Evolutionary conservation across 306 rosid species (phyloP), one percentile per base, ranked within the genome.

Genomic region (Vicia faba): DNA sequence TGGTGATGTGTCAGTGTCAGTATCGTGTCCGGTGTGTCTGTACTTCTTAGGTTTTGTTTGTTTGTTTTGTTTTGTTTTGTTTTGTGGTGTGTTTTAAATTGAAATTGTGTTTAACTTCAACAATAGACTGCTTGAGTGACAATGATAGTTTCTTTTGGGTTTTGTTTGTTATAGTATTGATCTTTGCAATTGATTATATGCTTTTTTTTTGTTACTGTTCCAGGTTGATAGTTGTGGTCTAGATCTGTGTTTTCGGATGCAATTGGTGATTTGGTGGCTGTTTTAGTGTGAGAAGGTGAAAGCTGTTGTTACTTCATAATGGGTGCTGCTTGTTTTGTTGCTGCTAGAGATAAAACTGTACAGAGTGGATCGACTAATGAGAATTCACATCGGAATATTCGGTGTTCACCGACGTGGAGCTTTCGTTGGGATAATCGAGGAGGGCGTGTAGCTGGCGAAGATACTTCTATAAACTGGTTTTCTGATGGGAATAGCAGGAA

Each of bases 371-470:
- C 85, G 28, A 61, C 58, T 29, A 77, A 58, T 69, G 82, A 77
- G 0, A 19, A 23, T 43, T 58, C 61, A 53, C 82, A 73, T 69
- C 65, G 74, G 63, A 77, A 73, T 60, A 35, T 60, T 38, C 80
- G 85, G 0, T 64, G 20, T 54, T 81, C 85, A 39, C 85, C 80
- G 1, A 77, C 82, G 20, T 81, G 85, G 85, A 81, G 85, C 75
- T 77, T 81, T 39, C 77, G 85, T 43, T 81, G 85, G 85, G 85
- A 81, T 70, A 75, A 81, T 54, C 71, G 85, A 20, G 82, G 85
- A 20, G 82, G 85, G 15, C 85, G 82, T 36, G 85, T 81, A 40
- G 85, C 85, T 53, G 85, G 85, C 29, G 85, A 81, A 69, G 85
- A 81, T 53, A 81, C 80, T 35, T 77, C 85, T 53, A 64, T 81